Base-by-base conservation (phyloP, 306 rosid species). In the Clitoria ternatea region DNA sequence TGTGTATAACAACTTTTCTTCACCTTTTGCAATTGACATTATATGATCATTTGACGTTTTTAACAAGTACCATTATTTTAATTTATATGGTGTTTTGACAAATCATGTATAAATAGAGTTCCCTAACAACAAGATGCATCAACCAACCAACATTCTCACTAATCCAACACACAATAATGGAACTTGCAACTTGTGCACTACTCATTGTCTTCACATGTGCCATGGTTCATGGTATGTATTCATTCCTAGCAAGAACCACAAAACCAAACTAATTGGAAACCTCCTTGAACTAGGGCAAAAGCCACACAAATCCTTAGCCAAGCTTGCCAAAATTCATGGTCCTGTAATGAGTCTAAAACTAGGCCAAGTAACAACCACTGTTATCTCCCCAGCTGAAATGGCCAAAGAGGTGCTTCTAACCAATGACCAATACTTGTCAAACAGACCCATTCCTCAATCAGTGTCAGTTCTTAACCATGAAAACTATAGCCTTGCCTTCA, bases 321-420 rank as follows among this genome's bases (percentile, higher is more conserved):
- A 40, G 29, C 79, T 64, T 18, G 66, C 79, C 4, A 42, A 74
- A 24, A 54, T 65, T 64, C 72, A 74, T 53, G 73, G 79, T 18
- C 66, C 79, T 18, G 3, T 65, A 39, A 53, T 64, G 48, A 64
- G 44, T 3, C 66, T 74, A 18, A 74, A 74, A 23, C 7, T 74
- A 3, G 79, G 79, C 5, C 65, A 42, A 53, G 32, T 64, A 64
- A 74, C 79, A 2, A 64, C 73, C 0, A 19, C 40, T 5, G 66
- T 53, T 4, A 13, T 74, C 48, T 74, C 79, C n/a, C 52, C 57
- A 19, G 72, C 72, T 2, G 27, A 64, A 0, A 64, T 74, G 79
- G 73, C 73, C 27, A 74, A 30, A 42, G 66, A 74, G n/a, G 79
- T 74, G 13, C 73, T 74, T 1, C 66, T 40, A 10, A 74, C 79